Conservation (phyloP, 192 early-diverging fungal species). For the Polychytrium aggregatum region DNA sequence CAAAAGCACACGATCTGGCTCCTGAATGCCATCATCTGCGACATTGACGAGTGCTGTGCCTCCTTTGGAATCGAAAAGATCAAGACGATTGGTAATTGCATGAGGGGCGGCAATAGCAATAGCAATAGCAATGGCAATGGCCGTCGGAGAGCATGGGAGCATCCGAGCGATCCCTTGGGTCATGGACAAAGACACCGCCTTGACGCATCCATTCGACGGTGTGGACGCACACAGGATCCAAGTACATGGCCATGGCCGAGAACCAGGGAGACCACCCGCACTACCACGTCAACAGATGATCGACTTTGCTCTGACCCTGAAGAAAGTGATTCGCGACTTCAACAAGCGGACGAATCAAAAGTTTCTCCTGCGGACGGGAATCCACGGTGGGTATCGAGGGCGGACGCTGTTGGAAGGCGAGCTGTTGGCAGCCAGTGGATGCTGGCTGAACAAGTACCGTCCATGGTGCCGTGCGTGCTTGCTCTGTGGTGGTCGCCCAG, state of each 20-base stretch:
- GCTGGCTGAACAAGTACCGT: no score
- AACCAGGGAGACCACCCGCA: constrained; percentile 4
- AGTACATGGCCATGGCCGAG: constrained; percentile 24
- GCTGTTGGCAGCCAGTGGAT: no score
- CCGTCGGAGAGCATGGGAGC: no score
- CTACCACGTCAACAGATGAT: constrained; percentile 8
- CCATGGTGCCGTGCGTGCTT: no score
- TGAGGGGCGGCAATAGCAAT: no score
- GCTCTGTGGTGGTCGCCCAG: no score
- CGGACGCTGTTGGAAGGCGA: no score
- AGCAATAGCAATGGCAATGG: no score
- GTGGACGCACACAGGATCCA: no score
- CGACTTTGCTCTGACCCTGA: constrained; percentile 18
- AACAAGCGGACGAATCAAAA: constrained; percentile 14
- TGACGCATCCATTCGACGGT: no score
- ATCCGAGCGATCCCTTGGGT: no score
- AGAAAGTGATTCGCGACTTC: constrained; percentile 13
- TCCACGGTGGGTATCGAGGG: constrained; percentile 11
- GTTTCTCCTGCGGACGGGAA: constrained; percentile 11
- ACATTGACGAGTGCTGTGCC: constrained; percentile 18
- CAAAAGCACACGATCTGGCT: constrained; percentile 16
- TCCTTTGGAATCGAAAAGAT: constrained; percentile 18
- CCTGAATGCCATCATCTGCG: constrained; percentile 25
- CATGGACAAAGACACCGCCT: no score
- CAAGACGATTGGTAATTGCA: constrained; percentile 27